Conservation (phyloP, 208 protist species). For the Phytomonas serpens region DNA sequence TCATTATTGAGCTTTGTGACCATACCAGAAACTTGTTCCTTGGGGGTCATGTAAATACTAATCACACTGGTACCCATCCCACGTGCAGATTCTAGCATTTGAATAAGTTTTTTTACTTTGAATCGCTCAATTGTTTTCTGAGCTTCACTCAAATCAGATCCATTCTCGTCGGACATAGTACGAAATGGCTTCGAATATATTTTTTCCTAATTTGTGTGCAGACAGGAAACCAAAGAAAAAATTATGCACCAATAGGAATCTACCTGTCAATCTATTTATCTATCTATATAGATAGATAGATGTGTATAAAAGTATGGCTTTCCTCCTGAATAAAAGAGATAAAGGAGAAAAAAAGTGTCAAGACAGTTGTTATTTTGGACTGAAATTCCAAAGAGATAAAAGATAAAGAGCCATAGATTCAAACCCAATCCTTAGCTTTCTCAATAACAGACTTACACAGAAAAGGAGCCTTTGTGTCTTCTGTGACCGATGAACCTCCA, state of each 20-base stretch:
- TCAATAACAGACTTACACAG: neutral
- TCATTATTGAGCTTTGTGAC: conserved; percentile 99
- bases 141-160: conserved; percentile 66
- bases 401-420: neutral
- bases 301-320: neutral
- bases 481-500: too few relatives aligned
- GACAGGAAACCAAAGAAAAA: neutral
- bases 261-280: neutral
- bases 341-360: neutral
- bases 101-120: conserved; percentile 99
- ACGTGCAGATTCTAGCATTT: conserved; percentile 95
- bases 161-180: conserved; percentile 32
- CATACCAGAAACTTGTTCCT: conserved; percentile 96
- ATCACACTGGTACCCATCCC: conserved; percentile 99
- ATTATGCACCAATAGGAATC: neutral
- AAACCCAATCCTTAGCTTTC: neutral
- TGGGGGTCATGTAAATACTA: conserved; percentile 98
- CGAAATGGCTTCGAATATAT: neutral
- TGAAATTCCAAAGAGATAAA: neutral
- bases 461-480: neutral
- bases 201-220: neutral
- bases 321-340: neutral
- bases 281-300: neutral
- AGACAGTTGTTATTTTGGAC: neutral
- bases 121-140: conserved; percentile 97